These are phyloP conservation scores for Mycena rosella DNA, from an alignment of 768 basidiomycete species.

Conservation along the genomic window DNA sequence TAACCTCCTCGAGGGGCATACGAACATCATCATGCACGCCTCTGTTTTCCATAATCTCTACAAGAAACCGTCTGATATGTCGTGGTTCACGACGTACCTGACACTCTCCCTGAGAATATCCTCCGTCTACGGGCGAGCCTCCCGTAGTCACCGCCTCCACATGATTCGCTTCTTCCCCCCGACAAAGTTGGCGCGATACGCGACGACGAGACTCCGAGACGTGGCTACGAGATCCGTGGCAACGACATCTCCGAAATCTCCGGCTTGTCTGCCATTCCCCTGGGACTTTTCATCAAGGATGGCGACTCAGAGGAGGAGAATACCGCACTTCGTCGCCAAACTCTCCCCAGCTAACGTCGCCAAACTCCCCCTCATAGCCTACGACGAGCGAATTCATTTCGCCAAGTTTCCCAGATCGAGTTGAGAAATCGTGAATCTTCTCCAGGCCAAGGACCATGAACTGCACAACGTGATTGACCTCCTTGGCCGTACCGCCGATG, in stretches of 20 bases:
- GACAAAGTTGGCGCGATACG: too few relatives aligned
- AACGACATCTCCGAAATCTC: conserved; percentile 16
- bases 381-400: conserved; percentile 18
- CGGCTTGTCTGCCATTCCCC: not conserved
- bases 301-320: conserved; percentile 8
- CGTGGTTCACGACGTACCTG: conserved; percentile 25
- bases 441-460: conserved; percentile 12
- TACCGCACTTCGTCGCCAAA: not conserved
- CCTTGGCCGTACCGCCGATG: conserved; percentile 26
- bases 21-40: not conserved
- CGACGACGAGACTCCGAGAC: too few relatives aligned
- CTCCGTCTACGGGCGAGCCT: conserved; percentile 24
- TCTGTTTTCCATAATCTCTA: not conserved
- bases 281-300: not conserved
- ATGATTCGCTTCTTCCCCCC: too few relatives aligned
- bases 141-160: not conserved
- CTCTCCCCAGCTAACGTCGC: not conserved
- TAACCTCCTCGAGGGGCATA: not conserved
- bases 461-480: conserved; percentile 24
- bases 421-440: conserved; percentile 19
- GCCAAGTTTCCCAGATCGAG: conserved; percentile 5
- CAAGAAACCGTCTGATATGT: conserved; percentile 11
- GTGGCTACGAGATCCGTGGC: conserved; percentile 15
- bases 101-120: conserved; percentile 25
- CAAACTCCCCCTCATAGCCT: conserved; percentile 20